Percentiles rank a stretch among this genome's conserved stretches.
phyloP scores from a whole-genome alignment of 306 rosid genomes.

The Cucurbita maxima region DNA sequence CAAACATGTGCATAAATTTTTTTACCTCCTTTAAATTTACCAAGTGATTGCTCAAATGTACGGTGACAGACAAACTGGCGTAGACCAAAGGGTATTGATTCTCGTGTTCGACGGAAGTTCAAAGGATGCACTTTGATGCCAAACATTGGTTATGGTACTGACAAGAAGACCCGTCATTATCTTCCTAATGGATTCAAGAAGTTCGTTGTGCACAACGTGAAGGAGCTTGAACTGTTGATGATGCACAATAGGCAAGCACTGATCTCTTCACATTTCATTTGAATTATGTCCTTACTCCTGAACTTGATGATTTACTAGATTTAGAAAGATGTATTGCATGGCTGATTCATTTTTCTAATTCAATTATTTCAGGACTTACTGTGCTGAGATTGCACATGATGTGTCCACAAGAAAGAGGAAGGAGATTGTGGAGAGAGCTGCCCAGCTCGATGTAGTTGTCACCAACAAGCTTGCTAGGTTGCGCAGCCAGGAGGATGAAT shows the following conservation, averaged over 20 bases:
- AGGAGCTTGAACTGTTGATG: constrained; percentile 53
- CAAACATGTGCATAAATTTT: background rate
- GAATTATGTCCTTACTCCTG: background rate
- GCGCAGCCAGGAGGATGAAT: constrained; percentile 86
- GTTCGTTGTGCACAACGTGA: constrained; percentile 56
- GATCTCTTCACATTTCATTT: background rate
- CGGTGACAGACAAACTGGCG: constrained; percentile 47
- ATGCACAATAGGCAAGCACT: constrained; percentile 57
- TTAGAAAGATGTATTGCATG: background rate
- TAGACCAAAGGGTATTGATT: constrained; percentile 81
- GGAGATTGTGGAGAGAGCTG: constrained; percentile 71
- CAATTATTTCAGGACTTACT: constrained; percentile 36
- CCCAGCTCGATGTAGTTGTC: constrained; percentile 75
- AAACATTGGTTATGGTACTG: constrained; percentile 68
- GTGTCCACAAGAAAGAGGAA: constrained; percentile 67
- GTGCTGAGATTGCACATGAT: constrained; percentile 83
- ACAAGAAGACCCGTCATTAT: constrained; percentile 70
- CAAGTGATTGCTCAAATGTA: background rate
- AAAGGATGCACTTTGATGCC: constrained; percentile 73
- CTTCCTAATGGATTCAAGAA: constrained; percentile 82
- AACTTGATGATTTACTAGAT: background rate
- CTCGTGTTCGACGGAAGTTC: constrained; percentile 70
- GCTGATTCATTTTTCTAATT: background rate
- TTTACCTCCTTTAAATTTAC: background rate
- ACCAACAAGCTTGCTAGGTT: constrained; percentile 80